These are phyloP conservation scores for Wallacemonas sp. DNA, from an alignment of 208 protist species.

Conservation along the genomic window DNA sequence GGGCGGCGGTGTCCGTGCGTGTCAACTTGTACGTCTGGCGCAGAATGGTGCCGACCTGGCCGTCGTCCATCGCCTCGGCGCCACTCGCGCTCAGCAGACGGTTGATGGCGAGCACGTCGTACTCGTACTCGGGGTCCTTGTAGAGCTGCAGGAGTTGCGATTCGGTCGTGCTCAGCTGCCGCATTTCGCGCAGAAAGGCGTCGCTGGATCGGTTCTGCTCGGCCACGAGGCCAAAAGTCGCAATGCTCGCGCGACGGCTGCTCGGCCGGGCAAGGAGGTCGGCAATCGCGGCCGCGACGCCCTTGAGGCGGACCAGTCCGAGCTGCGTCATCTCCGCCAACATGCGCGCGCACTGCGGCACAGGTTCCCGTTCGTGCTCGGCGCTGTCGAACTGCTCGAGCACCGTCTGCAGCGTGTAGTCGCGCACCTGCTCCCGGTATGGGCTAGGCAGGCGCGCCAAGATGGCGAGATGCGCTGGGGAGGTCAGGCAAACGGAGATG, in stretches of 20 bases:
- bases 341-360: constrained; percentile 44
- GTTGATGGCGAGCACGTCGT: constrained; percentile 64
- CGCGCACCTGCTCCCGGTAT: constrained; percentile 47
- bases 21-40: neutral
- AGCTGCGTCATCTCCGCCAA: constrained; percentile 56
- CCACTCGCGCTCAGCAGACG: constrained; percentile 41
- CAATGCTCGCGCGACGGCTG: constrained; percentile 47
- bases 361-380: constrained; percentile 7
- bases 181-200: constrained; percentile 36
- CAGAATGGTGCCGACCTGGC: constrained; percentile 9
- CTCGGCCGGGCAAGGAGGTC: constrained; percentile 39
- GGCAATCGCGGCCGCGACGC: constrained; percentile 56
- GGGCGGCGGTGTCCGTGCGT: constrained; percentile 12
- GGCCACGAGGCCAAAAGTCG: constrained; percentile 54
- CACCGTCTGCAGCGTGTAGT: constrained; percentile 59
- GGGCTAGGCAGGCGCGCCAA: constrained; percentile 39
- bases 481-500: constrained; percentile 49
- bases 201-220: constrained; percentile 43
- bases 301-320: constrained; percentile 54
- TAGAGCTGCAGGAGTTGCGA: constrained; percentile 43
- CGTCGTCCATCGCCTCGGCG: constrained; percentile 4
- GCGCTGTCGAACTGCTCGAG: constrained; percentile 38
- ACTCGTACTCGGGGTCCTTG: constrained; percentile 55
- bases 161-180: constrained; percentile 30
- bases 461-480: constrained; percentile 56